These are phyloP conservation scores for Cerioporus squamosus DNA, from an alignment of 1,284 basidiomycete species.

Conservation along the genomic window DNA sequence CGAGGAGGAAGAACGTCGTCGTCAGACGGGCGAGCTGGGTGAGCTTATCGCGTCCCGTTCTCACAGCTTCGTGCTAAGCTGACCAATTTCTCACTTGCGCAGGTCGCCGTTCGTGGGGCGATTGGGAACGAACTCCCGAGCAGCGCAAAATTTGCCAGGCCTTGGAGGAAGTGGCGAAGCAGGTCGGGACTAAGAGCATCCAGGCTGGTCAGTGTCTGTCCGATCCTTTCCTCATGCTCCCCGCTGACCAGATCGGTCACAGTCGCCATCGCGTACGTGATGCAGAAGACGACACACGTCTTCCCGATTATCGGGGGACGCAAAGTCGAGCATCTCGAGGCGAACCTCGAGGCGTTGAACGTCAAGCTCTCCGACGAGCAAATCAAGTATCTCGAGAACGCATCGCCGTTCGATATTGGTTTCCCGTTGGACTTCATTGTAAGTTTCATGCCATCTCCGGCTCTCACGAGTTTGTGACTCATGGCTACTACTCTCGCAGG, in stretches of 20 bases:
- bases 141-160: constrained; percentile 46
- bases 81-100: neutral
- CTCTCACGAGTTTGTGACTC: neutral
- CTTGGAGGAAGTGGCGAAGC: constrained; percentile 49
- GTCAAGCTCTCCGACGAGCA: constrained; percentile 47
- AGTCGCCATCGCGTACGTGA: constrained; percentile 53
- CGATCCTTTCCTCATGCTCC: too few relatives aligned
- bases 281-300: constrained; percentile 52
- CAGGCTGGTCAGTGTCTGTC: constrained; percentile 22
- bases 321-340: constrained; percentile 52
- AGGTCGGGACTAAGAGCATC: constrained; percentile 41
- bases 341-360: constrained; percentile 52
- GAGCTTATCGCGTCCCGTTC: neutral
- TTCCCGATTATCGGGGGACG: constrained; percentile 51
- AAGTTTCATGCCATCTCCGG: neutral
- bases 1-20: constrained; percentile 47
- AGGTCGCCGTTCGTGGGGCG: constrained; percentile 30
- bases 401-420: constrained; percentile 46
- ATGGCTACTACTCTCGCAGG: constrained; percentile 5
- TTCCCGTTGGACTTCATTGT: constrained; percentile 38
- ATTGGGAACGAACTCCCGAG: constrained; percentile 47
- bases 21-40: constrained; percentile 47
- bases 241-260: constrained; percentile 28
- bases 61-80: neutral
- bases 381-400: constrained; percentile 46